These are phyloP conservation scores for Solanum gracilifrons DNA, from an alignment of 257 asterid species.

Conservation along the genomic window DNA sequence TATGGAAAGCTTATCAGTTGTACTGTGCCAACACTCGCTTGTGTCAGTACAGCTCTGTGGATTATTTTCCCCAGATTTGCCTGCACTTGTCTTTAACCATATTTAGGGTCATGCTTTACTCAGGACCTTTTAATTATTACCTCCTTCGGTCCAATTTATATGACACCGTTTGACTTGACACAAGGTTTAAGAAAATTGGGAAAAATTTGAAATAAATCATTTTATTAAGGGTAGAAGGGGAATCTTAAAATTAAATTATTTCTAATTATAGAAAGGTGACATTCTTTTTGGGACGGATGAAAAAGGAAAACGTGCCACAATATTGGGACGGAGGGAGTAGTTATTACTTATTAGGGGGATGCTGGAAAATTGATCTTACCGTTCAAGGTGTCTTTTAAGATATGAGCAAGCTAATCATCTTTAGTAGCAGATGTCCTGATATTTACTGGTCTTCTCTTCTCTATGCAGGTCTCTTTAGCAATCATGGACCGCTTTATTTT, in stretches of 20 bases:
- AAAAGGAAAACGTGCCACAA: not conserved
- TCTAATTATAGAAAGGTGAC: not conserved
- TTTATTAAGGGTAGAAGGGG: not conserved
- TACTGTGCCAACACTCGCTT: not conserved
- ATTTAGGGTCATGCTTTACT: not conserved
- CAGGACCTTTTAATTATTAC: not conserved
- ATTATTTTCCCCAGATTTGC: not conserved
- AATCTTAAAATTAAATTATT: not conserved
- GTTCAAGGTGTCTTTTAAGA: not conserved
- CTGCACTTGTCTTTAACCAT: not conserved
- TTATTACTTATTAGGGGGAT: not conserved
- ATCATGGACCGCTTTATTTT: conserved; percentile 64
- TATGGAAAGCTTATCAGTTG: not conserved
- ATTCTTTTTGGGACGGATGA: not conserved
- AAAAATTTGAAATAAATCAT: not conserved
- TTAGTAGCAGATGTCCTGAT: not conserved
- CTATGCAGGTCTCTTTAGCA: conserved; percentile 40
- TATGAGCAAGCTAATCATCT: not conserved
- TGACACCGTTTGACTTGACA: not conserved
- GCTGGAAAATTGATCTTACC: not conserved
- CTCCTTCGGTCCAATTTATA: not conserved
- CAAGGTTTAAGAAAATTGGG: not conserved
- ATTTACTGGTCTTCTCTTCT: not conserved
- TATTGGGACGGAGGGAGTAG: not conserved
- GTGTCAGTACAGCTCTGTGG: not conserved